Conservation (phyloP, 345 rosid species). For the Cardiospermum halicacabum region DNA sequence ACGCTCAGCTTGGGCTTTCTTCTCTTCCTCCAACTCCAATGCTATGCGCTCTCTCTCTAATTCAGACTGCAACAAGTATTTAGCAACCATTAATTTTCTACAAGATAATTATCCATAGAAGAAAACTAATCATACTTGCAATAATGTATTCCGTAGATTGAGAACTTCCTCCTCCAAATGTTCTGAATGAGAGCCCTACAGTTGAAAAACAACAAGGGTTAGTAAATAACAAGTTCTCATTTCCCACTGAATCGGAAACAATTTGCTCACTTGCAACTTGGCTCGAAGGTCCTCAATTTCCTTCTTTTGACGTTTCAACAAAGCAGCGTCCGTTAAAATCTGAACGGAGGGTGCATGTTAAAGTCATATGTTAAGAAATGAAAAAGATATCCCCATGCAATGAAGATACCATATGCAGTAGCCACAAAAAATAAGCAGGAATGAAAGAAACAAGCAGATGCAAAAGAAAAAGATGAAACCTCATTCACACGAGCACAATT, state of each 20-base stretch:
- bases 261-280: conserved; percentile 58
- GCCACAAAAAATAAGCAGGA: not conserved
- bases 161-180: conserved; percentile 87
- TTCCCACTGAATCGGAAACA: conserved; percentile 6
- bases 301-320: conserved; percentile 93
- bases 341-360: conserved; percentile 23
- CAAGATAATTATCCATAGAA: conserved; percentile 11
- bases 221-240: not conserved
- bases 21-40: conserved; percentile 94
- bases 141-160: conserved; percentile 78
- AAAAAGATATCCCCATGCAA: not conserved
- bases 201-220: conserved; percentile 10
- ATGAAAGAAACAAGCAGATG: not conserved
- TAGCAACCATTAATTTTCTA: conserved; percentile 5
- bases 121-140: conserved; percentile 49
- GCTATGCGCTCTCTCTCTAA: conserved; percentile 89
- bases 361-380: not conserved
- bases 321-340: conserved; percentile 94
- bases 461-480: conserved; percentile 39
- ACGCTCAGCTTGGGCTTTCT: conserved; percentile 86
- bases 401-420: not conserved
- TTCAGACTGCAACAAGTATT: conserved; percentile 55
- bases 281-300: conserved; percentile 97
- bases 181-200: conserved; percentile 82
- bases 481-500: conserved; percentile 95